Evolutionary conservation across 1,284 basidiomycete genomes (phyloP).

Genomic region (Mrakiaceae sp.): DNA sequence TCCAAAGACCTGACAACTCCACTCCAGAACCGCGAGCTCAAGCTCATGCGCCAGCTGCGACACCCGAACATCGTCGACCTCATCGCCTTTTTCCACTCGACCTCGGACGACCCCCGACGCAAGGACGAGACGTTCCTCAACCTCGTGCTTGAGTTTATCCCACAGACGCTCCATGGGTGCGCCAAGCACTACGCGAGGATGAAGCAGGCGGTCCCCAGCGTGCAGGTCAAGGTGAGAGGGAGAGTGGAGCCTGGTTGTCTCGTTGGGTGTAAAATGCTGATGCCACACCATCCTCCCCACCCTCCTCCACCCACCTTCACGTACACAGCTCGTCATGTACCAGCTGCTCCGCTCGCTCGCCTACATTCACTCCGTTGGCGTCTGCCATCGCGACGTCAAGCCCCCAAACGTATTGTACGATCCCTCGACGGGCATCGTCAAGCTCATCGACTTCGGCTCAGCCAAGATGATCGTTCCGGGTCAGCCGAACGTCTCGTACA

Average conservation of each 20-base stretch:
- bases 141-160: constrained; percentile 96
- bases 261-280: constrained; percentile 41
- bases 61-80: constrained; percentile 98
- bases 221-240: constrained; percentile 62
- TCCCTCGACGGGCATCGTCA: constrained; percentile 90
- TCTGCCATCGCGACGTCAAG: constrained; percentile 92
- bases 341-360: constrained; percentile 89
- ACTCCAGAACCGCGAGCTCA: constrained; percentile 86
- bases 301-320: not conserved
- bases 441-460: constrained; percentile 96
- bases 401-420: constrained; percentile 96
- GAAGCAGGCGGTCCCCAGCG: constrained; percentile 98
- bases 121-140: constrained; percentile 84
- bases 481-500: constrained; percentile 98
- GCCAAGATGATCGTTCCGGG: constrained; percentile 96
- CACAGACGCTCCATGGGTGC: constrained; percentile 96
- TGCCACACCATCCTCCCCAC: constrained; percentile 44
- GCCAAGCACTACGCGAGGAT: constrained; percentile 98
- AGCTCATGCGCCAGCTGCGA: constrained; percentile 94
- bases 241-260: not conserved
- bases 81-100: constrained; percentile 96
- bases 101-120: constrained; percentile 64
- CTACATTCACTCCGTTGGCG: constrained; percentile 95
- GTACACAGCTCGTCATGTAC: constrained; percentile 40
- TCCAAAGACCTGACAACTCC: no score